Evolutionary conservation across 495 filamentous ascomycete species (phyloP).

Genomic region (Penicillium egyptiacum): DNA sequence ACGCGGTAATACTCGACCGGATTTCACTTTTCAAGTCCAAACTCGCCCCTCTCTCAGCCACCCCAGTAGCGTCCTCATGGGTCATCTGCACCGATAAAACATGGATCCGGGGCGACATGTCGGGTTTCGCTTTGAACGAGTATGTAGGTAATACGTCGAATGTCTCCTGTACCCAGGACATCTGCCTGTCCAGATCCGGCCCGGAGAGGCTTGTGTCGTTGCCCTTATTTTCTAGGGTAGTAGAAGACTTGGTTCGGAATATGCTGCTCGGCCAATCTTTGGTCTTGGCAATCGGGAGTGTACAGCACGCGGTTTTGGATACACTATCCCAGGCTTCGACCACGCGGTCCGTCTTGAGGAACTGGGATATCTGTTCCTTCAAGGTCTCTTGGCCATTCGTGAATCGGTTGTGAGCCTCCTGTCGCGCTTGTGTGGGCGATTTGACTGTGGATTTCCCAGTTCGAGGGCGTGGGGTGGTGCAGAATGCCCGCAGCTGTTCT

Average conservation of each 20-base stretch:
- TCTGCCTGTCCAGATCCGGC: conserved; percentile 26
- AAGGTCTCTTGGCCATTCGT: conserved; percentile 28
- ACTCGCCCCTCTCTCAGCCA: conserved; percentile 7
- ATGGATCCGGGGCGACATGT: conserved; percentile 36
- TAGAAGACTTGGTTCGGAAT: conserved; percentile 34
- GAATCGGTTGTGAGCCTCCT: conserved; percentile 16
- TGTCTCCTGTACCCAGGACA: conserved; percentile 37
- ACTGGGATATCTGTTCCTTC: conserved; percentile 42
- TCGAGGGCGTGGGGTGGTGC: conserved; percentile 21
- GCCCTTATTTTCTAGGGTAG: conserved; percentile 13
- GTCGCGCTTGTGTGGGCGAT: conserved; percentile 10
- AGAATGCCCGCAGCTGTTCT: conserved; percentile 30
- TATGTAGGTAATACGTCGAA: conserved; percentile 37
- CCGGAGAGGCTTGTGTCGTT: conserved; percentile 14
- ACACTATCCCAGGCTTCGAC: conserved; percentile 41
- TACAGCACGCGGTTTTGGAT: conserved; percentile 22
- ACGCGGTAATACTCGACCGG: conserved; percentile 40
- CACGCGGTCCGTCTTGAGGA: conserved; percentile 42
- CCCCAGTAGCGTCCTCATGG: conserved; percentile 23
- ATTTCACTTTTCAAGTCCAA: conserved; percentile 18
- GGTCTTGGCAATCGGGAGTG: conserved; percentile 13
- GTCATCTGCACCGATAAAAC: conserved; percentile 34
- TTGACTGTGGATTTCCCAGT: conserved; percentile 20
- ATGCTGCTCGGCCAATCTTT: conserved; percentile 39
- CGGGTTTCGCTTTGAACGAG: conserved; percentile 35